Evolutionary conservation across 1,284 basidiomycete species (phyloP).

Genomic region (Cerioporus squamosus): DNA sequence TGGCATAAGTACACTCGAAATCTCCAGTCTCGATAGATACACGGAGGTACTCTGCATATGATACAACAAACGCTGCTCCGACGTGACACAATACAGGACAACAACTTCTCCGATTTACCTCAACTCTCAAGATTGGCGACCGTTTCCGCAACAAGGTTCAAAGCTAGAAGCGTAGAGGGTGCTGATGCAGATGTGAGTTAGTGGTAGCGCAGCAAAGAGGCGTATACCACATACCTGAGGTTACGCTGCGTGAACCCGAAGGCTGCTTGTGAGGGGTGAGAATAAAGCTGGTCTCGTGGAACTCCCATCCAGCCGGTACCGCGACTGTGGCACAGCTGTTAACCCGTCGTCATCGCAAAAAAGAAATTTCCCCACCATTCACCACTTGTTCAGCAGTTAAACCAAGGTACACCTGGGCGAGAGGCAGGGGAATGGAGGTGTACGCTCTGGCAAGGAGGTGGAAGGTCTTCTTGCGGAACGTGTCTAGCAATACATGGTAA

Average conservation of each 20-base stretch:
- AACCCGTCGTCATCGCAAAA: not conserved
- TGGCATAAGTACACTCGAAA: too few relatives aligned
- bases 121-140: conserved; percentile 33
- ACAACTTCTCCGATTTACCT: not conserved
- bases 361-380: conserved; percentile 39
- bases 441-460: conserved; percentile 62
- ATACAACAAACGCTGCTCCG: conserved; percentile 39
- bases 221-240: not conserved
- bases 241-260: not conserved
- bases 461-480: conserved; percentile 60
- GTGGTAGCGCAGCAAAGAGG: not conserved
- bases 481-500: conserved; percentile 4
- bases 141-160: conserved; percentile 52
- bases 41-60: not conserved
- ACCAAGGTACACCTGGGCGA: conserved; percentile 62
- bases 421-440: conserved; percentile 54
- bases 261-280: conserved; percentile 42
- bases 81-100: not conserved
- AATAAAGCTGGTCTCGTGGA: conserved; percentile 48
- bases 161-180: conserved; percentile 53
- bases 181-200: conserved; percentile 27
- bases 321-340: conserved; percentile 40
- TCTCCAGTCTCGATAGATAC: not conserved
- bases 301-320: conserved; percentile 51
- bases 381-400: conserved; percentile 51